phyloP scores from a whole-genome alignment of 805 yeast species.

The Scheffersomyces lignosus region DNA sequence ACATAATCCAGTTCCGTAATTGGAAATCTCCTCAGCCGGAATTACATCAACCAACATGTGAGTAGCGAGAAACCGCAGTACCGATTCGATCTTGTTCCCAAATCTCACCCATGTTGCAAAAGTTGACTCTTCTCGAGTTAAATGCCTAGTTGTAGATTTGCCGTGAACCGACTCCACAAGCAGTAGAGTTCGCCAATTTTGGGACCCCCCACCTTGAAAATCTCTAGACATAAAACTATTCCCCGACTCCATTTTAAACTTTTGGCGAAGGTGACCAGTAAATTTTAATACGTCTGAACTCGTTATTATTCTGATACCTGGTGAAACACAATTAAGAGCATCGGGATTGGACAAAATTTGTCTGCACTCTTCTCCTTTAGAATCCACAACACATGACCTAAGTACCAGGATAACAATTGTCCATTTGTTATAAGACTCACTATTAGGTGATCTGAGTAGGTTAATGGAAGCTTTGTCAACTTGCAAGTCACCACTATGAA shows the following conservation, averaged over 20 bases:
- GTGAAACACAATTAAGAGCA: background rate
- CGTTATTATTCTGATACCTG: background rate
- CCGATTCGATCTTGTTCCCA: background rate
- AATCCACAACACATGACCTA: background rate
- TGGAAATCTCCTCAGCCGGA: background rate
- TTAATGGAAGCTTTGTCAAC: too few relatives aligned
- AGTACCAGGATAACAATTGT: background rate
- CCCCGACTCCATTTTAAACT: too few relatives aligned
- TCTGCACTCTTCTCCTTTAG: background rate
- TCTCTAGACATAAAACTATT: too few relatives aligned
- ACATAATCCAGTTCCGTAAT: background rate
- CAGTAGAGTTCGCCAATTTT: too few relatives aligned
- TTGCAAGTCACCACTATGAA: too few relatives aligned
- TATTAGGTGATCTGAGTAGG: too few relatives aligned
- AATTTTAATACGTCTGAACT: background rate
- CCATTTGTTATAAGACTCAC: background rate
- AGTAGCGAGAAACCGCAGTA: background rate
- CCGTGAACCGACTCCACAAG: too few relatives aligned
- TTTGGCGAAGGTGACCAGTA: background rate
- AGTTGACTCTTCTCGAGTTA: too few relatives aligned
- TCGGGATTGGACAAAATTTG: background rate
- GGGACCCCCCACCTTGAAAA: too few relatives aligned
- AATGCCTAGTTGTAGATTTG: too few relatives aligned
- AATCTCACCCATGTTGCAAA: background rate
- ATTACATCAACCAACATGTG: background rate